Percentiles rank a stretch among this genome's conserved stretches.
phyloP scores from a whole-genome alignment of 2,329 filamentous ascomycete species.

The Aspergillus puulaauensis region DNA sequence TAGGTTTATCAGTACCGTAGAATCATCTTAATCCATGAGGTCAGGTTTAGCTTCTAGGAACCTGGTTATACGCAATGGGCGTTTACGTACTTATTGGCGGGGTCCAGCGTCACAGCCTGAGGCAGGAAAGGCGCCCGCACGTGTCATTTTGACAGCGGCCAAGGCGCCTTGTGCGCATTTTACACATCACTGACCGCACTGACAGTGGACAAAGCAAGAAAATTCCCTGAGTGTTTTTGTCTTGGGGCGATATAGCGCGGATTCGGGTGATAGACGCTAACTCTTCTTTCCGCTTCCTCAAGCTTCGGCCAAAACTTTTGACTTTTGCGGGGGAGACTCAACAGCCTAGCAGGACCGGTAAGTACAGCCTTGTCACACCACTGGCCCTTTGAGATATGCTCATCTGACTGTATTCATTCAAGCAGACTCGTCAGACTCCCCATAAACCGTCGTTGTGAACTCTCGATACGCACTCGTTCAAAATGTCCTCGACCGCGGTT shows the following conservation, averaged over 20 bases:
- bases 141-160: conserved; percentile 14
- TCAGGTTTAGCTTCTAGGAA: conserved; percentile 9
- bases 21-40: not conserved
- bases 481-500: conserved; percentile 44
- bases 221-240: not conserved
- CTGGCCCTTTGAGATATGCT: not conserved
- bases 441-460: not conserved
- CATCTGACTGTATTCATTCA: not conserved
- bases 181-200: not conserved
- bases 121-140: conserved; percentile 19
- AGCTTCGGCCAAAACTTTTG: conserved; percentile 14
- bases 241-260: not conserved
- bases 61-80: not conserved
- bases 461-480: conserved; percentile 2
- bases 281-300: conserved; percentile 13
- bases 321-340: conserved; percentile 10
- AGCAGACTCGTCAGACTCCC: not conserved
- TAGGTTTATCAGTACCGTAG: not conserved
- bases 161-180: not conserved
- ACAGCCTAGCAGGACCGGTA: conserved; percentile 3
- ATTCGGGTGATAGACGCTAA: conserved; percentile 6
- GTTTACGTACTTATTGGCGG: conserved; percentile 1
- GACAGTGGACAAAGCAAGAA: not conserved
- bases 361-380: conserved; percentile 1
- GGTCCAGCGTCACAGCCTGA: conserved; percentile 16